Evolutionary conservation across 2,329 filamentous ascomycete genomes (phyloP), one percentile per base, ranked within the genome.

Genomic region (Daldinia eschscholtzii): DNA sequence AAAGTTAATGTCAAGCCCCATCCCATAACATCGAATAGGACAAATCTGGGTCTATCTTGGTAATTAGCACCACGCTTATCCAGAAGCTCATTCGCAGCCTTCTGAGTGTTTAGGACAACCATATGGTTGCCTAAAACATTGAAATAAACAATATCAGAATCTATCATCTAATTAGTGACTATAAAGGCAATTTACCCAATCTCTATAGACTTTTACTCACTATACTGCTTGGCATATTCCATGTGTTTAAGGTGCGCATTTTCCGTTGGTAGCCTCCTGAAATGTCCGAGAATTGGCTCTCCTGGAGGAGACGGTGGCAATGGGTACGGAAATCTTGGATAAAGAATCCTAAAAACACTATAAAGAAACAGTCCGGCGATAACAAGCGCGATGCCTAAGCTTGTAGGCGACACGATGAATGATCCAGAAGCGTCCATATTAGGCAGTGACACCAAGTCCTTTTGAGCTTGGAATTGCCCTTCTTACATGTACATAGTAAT

Each of bases 31-130:
- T 78, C 76, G 39, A 78, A 77, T 5, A 79, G 70, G 23, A 80
- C 79, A 68, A 83, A 82, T 30, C 76, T 75, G 7, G 82, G 82
- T 9, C 82, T 74, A 65, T 80, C 79, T 33, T 75, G 77, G 66
- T 81, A 83, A 61, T 79, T 81, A 57, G 78, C 76, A 2, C 81
- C 80, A 15, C 80, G 77, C 55, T 79, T 80, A 65, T 80, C 79
- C 7, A 83, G 76, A 30, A 84, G 75, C 28, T 83, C 81, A 48
- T 75, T 76, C 9, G 81, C 80, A 3, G 78, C 78, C 63, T 80
- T 71, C 6, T 76, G 74, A 28, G 75, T 81, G 69, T 81, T 80
- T 23, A 84, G 72, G 15, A 82, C 76, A 23, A 83, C 68, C 57
- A 83, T 71, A 15, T 77, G 74, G 53, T 80, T 80, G 15, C 78